These are phyloP conservation scores for Coelastrella sp. DNA, from an alignment of 139 green algal species.

Conservation along the genomic window DNA sequence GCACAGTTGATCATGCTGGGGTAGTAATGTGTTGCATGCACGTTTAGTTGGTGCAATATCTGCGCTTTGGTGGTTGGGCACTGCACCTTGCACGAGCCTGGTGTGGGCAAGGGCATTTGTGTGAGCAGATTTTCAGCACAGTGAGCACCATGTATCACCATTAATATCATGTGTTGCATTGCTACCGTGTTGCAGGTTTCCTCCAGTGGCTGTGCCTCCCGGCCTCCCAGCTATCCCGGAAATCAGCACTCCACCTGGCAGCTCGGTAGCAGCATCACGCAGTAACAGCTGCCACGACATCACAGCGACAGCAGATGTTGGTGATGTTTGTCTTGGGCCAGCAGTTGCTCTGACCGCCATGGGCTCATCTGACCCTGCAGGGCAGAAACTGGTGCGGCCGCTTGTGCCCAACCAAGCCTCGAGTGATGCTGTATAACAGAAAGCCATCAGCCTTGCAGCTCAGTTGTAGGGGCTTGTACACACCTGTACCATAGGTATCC, in stretches of 20 bases:
- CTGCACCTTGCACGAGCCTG: not conserved
- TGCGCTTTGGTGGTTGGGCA: not conserved
- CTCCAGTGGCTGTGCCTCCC: constrained; percentile 12
- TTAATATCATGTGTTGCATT: not conserved
- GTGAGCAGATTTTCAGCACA: no score
- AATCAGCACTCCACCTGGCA: not conserved
- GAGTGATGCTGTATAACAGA: no score
- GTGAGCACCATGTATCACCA: no score
- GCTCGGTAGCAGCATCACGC: constrained; percentile 35
- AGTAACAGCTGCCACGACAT: constrained; percentile 27
- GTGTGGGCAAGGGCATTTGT: not conserved
- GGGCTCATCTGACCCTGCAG: no score
- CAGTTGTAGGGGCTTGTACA: no score
- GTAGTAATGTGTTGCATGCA: no score
- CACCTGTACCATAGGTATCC: no score
- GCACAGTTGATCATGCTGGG: not conserved
- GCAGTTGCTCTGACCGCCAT: no score
- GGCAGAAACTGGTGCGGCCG: not conserved
- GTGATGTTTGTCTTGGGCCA: no score
- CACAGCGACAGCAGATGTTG: no score
- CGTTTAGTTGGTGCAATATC: not conserved
- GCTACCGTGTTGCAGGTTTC: constrained; percentile 13
- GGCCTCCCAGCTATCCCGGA: constrained; percentile 5
- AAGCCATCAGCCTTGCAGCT: no score
- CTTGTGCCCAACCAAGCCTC: no score